Evolutionary conservation across 805 yeast species (phyloP).

Genomic region (Ascoidea tarda): DNA sequence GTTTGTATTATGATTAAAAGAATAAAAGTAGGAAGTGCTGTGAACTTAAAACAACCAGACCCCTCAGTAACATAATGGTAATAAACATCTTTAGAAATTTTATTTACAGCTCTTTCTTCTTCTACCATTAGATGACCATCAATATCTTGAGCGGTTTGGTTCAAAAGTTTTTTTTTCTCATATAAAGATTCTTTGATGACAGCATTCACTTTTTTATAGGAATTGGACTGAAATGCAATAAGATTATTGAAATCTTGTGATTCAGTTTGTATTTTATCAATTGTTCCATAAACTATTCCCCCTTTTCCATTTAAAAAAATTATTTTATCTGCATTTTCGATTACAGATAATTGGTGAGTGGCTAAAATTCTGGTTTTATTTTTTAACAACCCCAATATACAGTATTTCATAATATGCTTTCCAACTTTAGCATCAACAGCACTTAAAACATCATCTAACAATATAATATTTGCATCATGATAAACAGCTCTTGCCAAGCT

Average conservation of each 20-base stretch:
- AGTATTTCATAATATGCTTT: slow-evolving; percentile 57
- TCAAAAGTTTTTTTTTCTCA: no score
- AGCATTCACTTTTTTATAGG: slow-evolving; percentile 9
- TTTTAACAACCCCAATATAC: slow-evolving; percentile 44
- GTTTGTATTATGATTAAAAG: slow-evolving; percentile 16
- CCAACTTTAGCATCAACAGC: slow-evolving; percentile 87
- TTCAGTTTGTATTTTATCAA: slow-evolving; percentile 31
- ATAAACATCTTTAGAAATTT: slow-evolving; percentile 34
- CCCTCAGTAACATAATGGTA: slow-evolving; percentile 36
- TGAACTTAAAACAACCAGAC: slow-evolving; percentile 29
- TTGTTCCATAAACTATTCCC: slow-evolving; percentile 49
- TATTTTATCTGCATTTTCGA: slow-evolving; percentile 55
- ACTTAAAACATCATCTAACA: slow-evolving; percentile 68
- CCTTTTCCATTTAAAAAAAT: slow-evolving; percentile 52
- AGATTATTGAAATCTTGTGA: slow-evolving; percentile 35
- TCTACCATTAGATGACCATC: slow-evolving; percentile 26
- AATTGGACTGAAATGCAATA: slow-evolving; percentile 26
- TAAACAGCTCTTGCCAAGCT: slow-evolving; percentile 72
- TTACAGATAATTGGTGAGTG: slow-evolving; percentile 69
- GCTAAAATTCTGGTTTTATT: slow-evolving; percentile 61
- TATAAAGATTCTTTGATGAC: background rate
- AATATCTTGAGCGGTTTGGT: slow-evolving; percentile 5
- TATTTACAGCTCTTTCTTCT: slow-evolving; percentile 45
- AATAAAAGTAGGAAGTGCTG: slow-evolving; percentile 18
- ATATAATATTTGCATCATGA: slow-evolving; percentile 47